Conservation (phyloP, 1,284 basidiomycete genomes). For the Cutaneotrichosporon dermatis region DNA sequence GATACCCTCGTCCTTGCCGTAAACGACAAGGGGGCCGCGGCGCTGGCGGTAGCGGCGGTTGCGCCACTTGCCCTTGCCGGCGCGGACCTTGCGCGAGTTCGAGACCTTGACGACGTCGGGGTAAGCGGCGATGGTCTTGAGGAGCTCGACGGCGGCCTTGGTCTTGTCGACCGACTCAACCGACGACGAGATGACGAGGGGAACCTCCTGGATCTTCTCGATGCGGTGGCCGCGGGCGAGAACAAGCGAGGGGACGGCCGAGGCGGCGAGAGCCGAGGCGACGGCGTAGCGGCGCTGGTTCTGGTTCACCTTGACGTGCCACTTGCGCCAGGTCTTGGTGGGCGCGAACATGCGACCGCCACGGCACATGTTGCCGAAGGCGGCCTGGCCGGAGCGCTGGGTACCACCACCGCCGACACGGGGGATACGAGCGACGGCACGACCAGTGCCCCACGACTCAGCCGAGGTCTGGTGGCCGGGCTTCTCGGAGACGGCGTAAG, state of each 20-base stretch:
- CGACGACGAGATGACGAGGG: conserved; percentile 77
- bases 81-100: conserved; percentile 94
- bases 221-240: conserved; percentile 99
- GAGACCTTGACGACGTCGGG: conserved; percentile 93
- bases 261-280: conserved; percentile 96
- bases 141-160: conserved; percentile 91
- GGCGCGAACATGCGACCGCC: conserved; percentile 99
- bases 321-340: conserved; percentile 99
- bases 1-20: conserved; percentile 96
- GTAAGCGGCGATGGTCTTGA: conserved; percentile 89
- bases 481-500: conserved; percentile 94
- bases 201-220: conserved; percentile 95
- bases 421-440: conserved; percentile 99
- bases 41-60: conserved; percentile 96
- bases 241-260: conserved; percentile 95
- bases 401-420: conserved; percentile 99
- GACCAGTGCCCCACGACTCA: conserved; percentile 97
- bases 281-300: conserved; percentile 98
- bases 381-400: conserved; percentile 96
- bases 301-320: conserved; percentile 99
- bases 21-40: conserved; percentile 95
- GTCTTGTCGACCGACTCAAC: conserved; percentile 92
- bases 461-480: conserved; percentile 99
- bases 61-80: conserved; percentile 96
- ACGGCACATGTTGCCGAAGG: conserved; percentile 99